These are phyloP conservation scores for Delonix regia DNA, from an alignment of 306 rosid genomes.

Conservation along the genomic window DNA sequence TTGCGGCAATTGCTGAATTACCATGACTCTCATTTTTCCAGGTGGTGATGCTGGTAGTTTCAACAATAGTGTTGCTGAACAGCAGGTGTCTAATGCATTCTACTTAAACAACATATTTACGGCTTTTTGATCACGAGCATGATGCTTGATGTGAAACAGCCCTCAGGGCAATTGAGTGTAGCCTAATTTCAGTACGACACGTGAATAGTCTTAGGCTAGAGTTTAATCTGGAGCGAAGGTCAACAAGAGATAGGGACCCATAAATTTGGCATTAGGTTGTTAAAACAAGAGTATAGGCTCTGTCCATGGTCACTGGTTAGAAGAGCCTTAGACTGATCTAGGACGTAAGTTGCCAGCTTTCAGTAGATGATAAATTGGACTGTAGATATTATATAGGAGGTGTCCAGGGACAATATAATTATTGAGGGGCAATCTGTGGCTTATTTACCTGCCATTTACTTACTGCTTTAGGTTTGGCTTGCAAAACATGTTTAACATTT, in stretches of 20 bases:
- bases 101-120: conserved; percentile 12
- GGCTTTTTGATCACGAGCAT: conserved; percentile 15
- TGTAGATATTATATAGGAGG: too few species aligned
- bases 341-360: too few species aligned
- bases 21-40: conserved; percentile 34
- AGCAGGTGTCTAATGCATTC: conserved; percentile 63
- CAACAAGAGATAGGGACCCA: background rate
- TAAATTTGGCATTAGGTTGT: background rate
- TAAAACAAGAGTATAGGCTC: background rate
- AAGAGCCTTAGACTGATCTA: conserved; percentile 23
- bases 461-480: background rate
- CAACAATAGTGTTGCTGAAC: conserved; percentile 79
- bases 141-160: background rate
- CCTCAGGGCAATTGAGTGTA: background rate
- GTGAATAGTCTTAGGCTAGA: conserved; percentile 20
- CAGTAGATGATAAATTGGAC: too few species aligned
- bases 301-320: background rate
- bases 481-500: background rate
- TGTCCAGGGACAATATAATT: conserved; percentile 2
- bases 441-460: conserved; percentile 1
- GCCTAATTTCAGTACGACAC: conserved; percentile 10
- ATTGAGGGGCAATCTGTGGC: background rate
- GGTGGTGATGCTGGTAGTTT: conserved; percentile 76
- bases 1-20: conserved; percentile 6
- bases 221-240: conserved; percentile 17